Conservation (phyloP, 805 yeast species). For the Candida khao-thaluensis region DNA sequence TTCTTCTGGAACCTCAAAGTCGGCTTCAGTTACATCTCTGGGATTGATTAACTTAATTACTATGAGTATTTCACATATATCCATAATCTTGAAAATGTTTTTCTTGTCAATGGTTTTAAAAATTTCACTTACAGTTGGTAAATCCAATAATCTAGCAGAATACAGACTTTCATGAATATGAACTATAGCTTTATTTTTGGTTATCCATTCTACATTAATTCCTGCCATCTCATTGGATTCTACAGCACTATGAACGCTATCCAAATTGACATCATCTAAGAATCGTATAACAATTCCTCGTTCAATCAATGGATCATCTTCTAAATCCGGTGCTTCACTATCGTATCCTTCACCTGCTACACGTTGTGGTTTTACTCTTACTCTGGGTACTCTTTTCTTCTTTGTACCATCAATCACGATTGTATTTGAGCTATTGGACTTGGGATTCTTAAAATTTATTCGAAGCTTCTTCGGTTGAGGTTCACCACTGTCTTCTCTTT, state of each 20-base stretch:
- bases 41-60: slow-evolving; percentile 57
- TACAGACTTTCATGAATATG: slow-evolving; percentile 65
- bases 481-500: slow-evolving; percentile 19
- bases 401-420: background rate
- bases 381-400: slow-evolving; percentile 37
- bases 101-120: slow-evolving; percentile 88
- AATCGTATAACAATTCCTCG: slow-evolving; percentile 81
- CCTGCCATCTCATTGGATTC: slow-evolving; percentile 75
- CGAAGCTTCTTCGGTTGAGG: slow-evolving; percentile 21
- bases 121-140: slow-evolving; percentile 85
- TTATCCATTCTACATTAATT: slow-evolving; percentile 78
- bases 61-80: slow-evolving; percentile 79
- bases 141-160: slow-evolving; percentile 81
- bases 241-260: slow-evolving; percentile 69
- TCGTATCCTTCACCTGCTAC: slow-evolving; percentile 95
- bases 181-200: slow-evolving; percentile 74
- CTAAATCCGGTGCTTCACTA: slow-evolving; percentile 93
- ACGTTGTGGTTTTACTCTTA: slow-evolving; percentile 58
- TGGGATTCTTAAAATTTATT: slow-evolving; percentile 4
- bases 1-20: slow-evolving; percentile 43
- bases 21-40: slow-evolving; percentile 42
- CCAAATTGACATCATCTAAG: slow-evolving; percentile 65
- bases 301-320: slow-evolving; percentile 90
- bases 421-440: background rate
- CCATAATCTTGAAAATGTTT: slow-evolving; percentile 82